Conservation (phyloP, 495 filamentous ascomycete genomes). For the Pyrenula aspistea region DNA sequence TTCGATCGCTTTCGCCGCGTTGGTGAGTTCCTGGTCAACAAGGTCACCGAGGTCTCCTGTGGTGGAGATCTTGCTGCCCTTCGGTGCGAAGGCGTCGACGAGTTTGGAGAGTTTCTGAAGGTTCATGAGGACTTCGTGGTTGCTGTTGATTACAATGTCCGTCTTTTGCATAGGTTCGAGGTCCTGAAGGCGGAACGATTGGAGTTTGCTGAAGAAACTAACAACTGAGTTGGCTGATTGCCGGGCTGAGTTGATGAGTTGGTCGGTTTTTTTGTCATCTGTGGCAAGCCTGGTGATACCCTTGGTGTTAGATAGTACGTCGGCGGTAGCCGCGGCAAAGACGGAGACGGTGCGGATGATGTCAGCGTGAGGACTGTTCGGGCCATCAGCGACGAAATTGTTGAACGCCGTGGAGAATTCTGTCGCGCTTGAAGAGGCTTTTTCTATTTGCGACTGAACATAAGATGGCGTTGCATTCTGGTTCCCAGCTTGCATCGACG, state of each 20-base stretch:
- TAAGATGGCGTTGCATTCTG: conserved; percentile 95
- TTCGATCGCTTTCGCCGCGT: conserved; percentile 91
- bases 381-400: conserved; percentile 93
- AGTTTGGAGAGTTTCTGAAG: conserved; percentile 85
- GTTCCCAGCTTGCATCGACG: conserved; percentile 95
- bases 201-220: conserved; percentile 88
- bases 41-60: conserved; percentile 77
- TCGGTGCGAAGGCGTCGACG: conserved; percentile 80
- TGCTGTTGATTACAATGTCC: conserved; percentile 92
- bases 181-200: conserved; percentile 85
- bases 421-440: conserved; percentile 84
- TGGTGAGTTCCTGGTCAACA: conserved; percentile 81
- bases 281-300: conserved; percentile 87
- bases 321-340: conserved; percentile 80
- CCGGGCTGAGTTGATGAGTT: conserved; percentile 67
- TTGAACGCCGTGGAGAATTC: conserved; percentile 98
- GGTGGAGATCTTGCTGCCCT: conserved; percentile 64
- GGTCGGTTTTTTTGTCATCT: conserved; percentile 85
- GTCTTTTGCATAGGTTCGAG: conserved; percentile 82
- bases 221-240: conserved; percentile 80
- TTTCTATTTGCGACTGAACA: conserved; percentile 92
- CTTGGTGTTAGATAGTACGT: conserved; percentile 93
- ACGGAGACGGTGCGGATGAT: conserved; percentile 87
- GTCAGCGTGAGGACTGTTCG: conserved; percentile 79
- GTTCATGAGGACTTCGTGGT: conserved; percentile 84